Base-by-base conservation (phyloP, 1,284 basidiomycete genomes). In the Fomitopsis schrenkii region DNA sequence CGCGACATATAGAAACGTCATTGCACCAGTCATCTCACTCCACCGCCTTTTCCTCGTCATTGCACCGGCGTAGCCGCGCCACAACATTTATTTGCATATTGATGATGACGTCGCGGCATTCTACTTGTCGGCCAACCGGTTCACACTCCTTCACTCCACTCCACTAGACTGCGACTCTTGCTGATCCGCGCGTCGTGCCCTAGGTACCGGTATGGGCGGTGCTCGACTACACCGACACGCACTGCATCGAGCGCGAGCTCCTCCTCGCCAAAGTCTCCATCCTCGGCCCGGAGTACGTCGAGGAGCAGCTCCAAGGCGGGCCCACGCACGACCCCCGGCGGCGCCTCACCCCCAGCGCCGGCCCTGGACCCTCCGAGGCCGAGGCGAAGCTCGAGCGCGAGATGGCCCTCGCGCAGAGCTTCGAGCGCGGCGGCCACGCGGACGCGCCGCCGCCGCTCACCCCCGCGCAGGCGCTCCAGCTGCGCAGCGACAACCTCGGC, bases 141-240 rank as follows among this genome's bases (percentile, higher is more conserved):
- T 40, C 9, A 6, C 35, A 1, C 7, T 36, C 35, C 6, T 36
- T 22, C 22, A 40, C 38, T 14, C 38, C 38, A 15, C 9, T 8
- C 38, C 38, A 2, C 14, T 40, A 15, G 8, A 4, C 42, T 45
- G 42, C n/a, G 4, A n/a, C 38, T 15, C 38, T 15, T 15, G 14
- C 38, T 40, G 38, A 40, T 15, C 38, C 12, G 8, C 5, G 38
- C 14, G 2, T 8, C 38, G 14, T 8, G 8, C 30, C 38, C 5
- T 40, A 96, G 94, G 94, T 98, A 41, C 95, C 95, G 61, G 95
- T 98, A 17, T 98, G 95, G 95, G 95, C 95, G 38, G 96, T 98
- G 28, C 81, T 98, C 62, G 95, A 98, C 77, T 98, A 97, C 75
- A 97, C 95, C 40, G 85, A 95, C 67, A 98, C 94, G 30, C 87